Evolutionary conservation across 495 filamentous ascomycete species (phyloP).

Genomic region (Aspergillus baeticus): DNA sequence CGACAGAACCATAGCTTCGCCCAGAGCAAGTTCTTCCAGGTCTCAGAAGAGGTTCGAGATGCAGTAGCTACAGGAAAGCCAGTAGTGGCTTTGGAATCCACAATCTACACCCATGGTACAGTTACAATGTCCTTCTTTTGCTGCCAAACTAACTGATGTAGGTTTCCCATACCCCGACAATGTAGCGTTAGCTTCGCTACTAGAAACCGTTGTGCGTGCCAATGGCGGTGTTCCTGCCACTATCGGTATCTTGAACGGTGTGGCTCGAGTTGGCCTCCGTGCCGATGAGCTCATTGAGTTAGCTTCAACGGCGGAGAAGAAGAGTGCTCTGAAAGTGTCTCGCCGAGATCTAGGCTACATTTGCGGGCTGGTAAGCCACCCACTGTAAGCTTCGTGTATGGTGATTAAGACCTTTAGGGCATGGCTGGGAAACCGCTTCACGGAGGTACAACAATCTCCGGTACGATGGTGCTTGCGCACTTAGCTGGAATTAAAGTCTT

Average conservation of each 20-base stretch:
- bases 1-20: constrained; percentile 35
- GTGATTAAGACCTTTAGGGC: constrained; percentile 42
- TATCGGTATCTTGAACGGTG: constrained; percentile 77
- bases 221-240: constrained; percentile 92
- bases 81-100: constrained; percentile 89
- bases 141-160: constrained; percentile 32
- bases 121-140: not conserved
- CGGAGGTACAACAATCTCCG: constrained; percentile 90
- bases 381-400: not conserved
- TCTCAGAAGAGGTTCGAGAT: constrained; percentile 80
- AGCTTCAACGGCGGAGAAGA: constrained; percentile 59
- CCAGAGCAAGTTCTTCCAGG: constrained; percentile 57
- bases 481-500: constrained; percentile 90
- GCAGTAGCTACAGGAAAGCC: constrained; percentile 71
- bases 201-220: constrained; percentile 74
- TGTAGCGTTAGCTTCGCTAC: constrained; percentile 60
- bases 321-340: constrained; percentile 74
- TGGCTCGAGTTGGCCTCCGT: constrained; percentile 75
- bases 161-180: constrained; percentile 87
- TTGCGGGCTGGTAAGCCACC: constrained; percentile 65
- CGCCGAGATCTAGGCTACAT: constrained; percentile 81
- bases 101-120: constrained; percentile 79
- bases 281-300: constrained; percentile 69
- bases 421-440: constrained; percentile 64
- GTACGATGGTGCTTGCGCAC: constrained; percentile 86